Conservation (phyloP, 768 basidiomycete species). For the Rhodotorula paludigena region DNA sequence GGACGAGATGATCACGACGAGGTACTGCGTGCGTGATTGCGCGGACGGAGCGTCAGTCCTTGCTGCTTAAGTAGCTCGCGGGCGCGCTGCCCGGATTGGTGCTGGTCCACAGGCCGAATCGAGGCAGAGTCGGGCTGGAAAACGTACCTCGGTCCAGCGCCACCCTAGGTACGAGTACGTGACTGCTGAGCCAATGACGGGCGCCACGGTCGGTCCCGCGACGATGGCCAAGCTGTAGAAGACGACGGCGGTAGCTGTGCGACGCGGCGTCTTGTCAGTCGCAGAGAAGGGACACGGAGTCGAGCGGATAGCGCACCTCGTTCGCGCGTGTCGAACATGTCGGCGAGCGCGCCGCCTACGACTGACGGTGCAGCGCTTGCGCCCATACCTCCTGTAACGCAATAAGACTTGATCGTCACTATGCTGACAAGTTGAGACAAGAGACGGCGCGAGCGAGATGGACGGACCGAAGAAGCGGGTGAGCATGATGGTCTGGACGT, state of each 20-base stretch:
- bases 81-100: no score
- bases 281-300: neutral
- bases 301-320: neutral
- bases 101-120: no score
- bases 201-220: slow-evolving; percentile 45
- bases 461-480: slow-evolving; percentile 42
- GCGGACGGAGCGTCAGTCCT: no score
- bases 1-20: slow-evolving; percentile 45
- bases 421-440: no score
- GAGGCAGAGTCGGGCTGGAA: neutral
- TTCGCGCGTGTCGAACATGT: neutral
- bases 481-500: slow-evolving; percentile 47
- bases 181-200: slow-evolving; percentile 45
- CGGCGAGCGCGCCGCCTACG: slow-evolving; percentile 40
- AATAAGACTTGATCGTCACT: neutral
- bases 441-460: neutral
- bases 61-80: no score
- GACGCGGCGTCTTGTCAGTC: no score
- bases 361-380: slow-evolving; percentile 44
- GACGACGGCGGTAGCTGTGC: slow-evolving; percentile 43
- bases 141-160: slow-evolving; percentile 46
- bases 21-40: slow-evolving; percentile 32
- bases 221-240: slow-evolving; percentile 46
- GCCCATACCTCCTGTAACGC: slow-evolving; percentile 37
- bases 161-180: slow-evolving; percentile 45